Conservation (phyloP, 331 rosid genomes). For the Malus hybrid region DNA sequence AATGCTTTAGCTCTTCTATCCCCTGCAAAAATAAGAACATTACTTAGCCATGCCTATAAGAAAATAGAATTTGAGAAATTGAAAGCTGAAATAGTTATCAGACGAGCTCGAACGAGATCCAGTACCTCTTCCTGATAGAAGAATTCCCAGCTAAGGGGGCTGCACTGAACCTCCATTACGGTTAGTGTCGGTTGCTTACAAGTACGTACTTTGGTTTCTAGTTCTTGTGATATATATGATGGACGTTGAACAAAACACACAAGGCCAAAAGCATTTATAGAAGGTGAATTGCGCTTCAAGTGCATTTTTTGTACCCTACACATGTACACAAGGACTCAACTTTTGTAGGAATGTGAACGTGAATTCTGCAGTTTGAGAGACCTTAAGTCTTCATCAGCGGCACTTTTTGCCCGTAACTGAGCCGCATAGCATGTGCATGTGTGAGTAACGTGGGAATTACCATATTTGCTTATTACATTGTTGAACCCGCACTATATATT, state of each 20-base stretch:
- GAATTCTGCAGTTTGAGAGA: constrained; percentile 19
- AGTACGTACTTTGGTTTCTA: constrained; percentile 3
- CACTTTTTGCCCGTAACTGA: background rate
- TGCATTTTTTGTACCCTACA: constrained; percentile 17
- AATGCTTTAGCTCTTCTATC: constrained; percentile 47
- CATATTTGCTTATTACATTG: background rate
- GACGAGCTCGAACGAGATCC: too few relatives aligned
- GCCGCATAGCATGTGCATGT: background rate
- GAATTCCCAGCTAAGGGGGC: constrained; percentile 53
- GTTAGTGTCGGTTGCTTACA: background rate
- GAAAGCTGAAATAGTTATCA: too few relatives aligned
- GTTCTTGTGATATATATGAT: constrained; percentile 25
- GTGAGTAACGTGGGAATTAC: background rate
- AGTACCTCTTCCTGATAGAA: constrained; percentile 51
- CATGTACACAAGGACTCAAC: background rate
- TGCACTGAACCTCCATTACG: constrained; percentile 65
- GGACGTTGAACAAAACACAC: constrained; percentile 31
- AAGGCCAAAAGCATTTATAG: constrained; percentile 32
- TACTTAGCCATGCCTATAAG: constrained; percentile 1
- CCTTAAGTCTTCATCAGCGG: background rate
- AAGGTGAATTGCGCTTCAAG: constrained; percentile 38
- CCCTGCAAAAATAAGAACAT: constrained; percentile 39
- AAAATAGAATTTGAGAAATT: background rate
- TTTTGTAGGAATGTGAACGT: background rate
- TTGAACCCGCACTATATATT: background rate